A percentile compares a stretch with the other conserved stretches of the same genome.
Conservation (phyloP, 768 basidiomycete species). For the Dendrothele bispora region DNA sequence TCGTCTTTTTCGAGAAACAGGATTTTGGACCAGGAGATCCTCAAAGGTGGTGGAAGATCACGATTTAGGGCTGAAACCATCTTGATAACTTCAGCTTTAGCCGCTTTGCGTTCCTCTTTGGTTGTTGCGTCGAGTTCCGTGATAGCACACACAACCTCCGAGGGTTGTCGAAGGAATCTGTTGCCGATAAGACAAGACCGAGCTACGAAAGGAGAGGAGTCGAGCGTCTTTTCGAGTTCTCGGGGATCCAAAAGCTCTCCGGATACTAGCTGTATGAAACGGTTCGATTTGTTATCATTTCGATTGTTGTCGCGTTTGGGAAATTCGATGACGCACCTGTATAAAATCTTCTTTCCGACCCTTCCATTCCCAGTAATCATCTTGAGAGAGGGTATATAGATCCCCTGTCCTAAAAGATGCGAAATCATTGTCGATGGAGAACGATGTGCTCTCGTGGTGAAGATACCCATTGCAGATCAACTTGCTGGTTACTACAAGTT, state of each 20-base stretch:
- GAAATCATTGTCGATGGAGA: conserved; percentile 22
- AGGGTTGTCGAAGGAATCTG: conserved; percentile 29
- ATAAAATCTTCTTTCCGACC: conserved; percentile 36
- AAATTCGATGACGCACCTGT: conserved; percentile 17
- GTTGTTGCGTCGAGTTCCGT: conserved; percentile 17
- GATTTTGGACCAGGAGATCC: conserved; percentile 33
- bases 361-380: conserved; percentile 26
- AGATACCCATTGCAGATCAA: conserved; percentile 28
- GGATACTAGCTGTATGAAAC: conserved; percentile 26
- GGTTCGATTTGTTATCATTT: no score
- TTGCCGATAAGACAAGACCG: conserved; percentile 33
- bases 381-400: conserved; percentile 22
- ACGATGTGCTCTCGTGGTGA: conserved; percentile 24
- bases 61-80: conserved; percentile 28
- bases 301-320: no score
- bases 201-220: conserved; percentile 21
- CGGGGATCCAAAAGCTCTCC: conserved; percentile 36
- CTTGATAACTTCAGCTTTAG: conserved; percentile 24
- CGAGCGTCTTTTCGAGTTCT: conserved; percentile 26
- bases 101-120: not conserved
- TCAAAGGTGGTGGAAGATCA: conserved; percentile 30
- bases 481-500: conserved; percentile 28
- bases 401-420: conserved; percentile 34
- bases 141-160: conserved; percentile 30
- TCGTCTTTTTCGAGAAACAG: conserved; percentile 24